Evolutionary conservation across 768 basidiomycete genomes (phyloP).

Genomic region (Mycena chlorophos): DNA sequence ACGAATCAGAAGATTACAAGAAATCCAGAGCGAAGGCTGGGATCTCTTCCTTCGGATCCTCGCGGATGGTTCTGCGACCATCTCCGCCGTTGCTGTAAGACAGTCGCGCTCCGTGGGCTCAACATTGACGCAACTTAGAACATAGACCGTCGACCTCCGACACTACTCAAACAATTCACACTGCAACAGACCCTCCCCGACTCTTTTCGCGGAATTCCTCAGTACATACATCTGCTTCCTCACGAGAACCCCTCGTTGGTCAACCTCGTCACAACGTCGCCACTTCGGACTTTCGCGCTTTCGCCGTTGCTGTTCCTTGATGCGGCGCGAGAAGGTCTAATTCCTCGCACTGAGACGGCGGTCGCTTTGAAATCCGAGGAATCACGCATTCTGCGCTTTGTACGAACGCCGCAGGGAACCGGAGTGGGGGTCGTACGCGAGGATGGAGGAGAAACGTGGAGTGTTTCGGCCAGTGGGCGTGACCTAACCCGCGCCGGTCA

Average conservation of each 20-base stretch:
- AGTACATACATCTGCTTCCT: conserved; percentile 55
- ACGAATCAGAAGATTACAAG: conserved; percentile 49
- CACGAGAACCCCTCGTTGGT: conserved; percentile 42
- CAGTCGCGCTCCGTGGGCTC: background rate
- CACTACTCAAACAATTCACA: conserved; percentile 72
- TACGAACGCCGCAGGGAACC: conserved; percentile 77
- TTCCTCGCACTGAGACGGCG: conserved; percentile 40
- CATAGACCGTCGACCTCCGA: conserved; percentile 86
- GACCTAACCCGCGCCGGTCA: conserved; percentile 48
- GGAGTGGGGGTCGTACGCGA: conserved; percentile 68
- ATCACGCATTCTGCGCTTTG: conserved; percentile 57
- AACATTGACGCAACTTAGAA: conserved; percentile 50
- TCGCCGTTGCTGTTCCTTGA: conserved; percentile 64
- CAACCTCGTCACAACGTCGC: conserved; percentile 66
- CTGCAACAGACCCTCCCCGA: conserved; percentile 62
- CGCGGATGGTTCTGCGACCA: conserved; percentile 68
- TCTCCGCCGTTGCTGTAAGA: conserved; percentile 73
- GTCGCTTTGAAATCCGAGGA: conserved; percentile 48
- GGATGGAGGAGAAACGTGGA: conserved; percentile 67
- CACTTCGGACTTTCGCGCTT: conserved; percentile 62
- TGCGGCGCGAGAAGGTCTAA: conserved; percentile 53
- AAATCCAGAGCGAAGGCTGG: conserved; percentile 72
- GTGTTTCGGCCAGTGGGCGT: conserved; percentile 46
- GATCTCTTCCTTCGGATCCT: conserved; percentile 77
- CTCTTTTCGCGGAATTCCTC: conserved; percentile 48